These are phyloP conservation scores for Candida dubliniensis DNA, from an alignment of 1,139 yeast species.

Conservation along the genomic window DNA sequence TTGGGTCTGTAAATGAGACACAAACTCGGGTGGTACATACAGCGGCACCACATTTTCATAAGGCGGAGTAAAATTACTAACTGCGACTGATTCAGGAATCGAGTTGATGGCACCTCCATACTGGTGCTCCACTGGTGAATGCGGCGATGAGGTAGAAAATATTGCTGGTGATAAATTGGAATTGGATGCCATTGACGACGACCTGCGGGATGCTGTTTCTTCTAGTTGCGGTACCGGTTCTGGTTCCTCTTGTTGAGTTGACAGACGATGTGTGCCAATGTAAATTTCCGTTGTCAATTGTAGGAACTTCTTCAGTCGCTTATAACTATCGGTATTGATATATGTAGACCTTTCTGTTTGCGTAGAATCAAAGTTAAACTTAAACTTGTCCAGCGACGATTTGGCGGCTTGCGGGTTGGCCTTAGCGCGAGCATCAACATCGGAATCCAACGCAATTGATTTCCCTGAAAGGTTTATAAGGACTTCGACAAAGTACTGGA, in stretches of 20 bases:
- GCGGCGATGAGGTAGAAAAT: slow-evolving; percentile 7
- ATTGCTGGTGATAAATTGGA: slow-evolving; percentile 18
- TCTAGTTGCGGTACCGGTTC: slow-evolving; percentile 3
- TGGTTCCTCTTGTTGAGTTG: slow-evolving; percentile 6
- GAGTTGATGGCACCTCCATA: slow-evolving; percentile 12
- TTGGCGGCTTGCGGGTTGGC: slow-evolving; percentile 8
- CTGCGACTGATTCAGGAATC: slow-evolving; percentile 18
- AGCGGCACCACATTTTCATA: slow-evolving; percentile 24
- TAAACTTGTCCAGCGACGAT: slow-evolving; percentile 20
- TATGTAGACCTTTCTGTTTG: slow-evolving; percentile 44
- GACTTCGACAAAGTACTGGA: slow-evolving; percentile 84
- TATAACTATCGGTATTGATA: slow-evolving; percentile 75
- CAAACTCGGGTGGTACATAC: slow-evolving; percentile 17
- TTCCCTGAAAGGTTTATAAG: slow-evolving; percentile 64
- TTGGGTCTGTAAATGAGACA: slow-evolving; percentile 14
- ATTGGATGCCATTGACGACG: slow-evolving; percentile 19
- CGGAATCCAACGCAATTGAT: slow-evolving; percentile 36
- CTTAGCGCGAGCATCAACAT: slow-evolving; percentile 14
- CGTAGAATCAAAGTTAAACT: slow-evolving; percentile 32
- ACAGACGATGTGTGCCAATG: slow-evolving; percentile 70
- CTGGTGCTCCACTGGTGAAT: slow-evolving; percentile 4
- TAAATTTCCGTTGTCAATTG: slow-evolving; percentile 77
- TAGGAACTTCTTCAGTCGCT: slow-evolving; percentile 71
- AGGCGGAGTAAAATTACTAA: slow-evolving; percentile 22
- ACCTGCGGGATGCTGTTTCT: slow-evolving; percentile 21